Evolutionary conservation across 2,329 filamentous ascomycete species (phyloP).

Genomic region (Raffaelea albimanens): DNA sequence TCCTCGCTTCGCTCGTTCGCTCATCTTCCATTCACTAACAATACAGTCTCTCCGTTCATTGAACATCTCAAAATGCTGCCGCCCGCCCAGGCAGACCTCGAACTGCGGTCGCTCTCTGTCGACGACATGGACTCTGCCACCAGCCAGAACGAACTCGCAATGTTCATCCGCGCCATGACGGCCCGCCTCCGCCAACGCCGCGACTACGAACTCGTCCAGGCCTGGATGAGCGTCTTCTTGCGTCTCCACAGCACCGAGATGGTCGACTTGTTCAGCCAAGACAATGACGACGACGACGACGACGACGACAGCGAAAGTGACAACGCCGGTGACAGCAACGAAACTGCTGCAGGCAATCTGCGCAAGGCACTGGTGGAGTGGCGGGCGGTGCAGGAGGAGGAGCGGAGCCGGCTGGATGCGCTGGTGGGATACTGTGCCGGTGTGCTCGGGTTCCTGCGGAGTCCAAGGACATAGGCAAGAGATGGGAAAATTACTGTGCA

Average conservation of each 20-base stretch:
- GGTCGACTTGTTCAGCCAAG: neutral
- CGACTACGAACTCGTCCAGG: slow-evolving; percentile 90
- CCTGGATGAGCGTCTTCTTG: slow-evolving; percentile 95
- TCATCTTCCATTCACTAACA: neutral
- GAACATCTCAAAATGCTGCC: slow-evolving; percentile 70
- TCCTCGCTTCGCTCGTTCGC: neutral
- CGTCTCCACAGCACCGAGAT: slow-evolving; percentile 50
- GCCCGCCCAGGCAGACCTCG: slow-evolving; percentile 80
- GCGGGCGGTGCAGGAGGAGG: slow-evolving; percentile 62
- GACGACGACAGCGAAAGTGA: slow-evolving; percentile 19
- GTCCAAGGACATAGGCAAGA: slow-evolving; percentile 36
- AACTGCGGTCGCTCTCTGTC: slow-evolving; percentile 64
- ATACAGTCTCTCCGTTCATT: slow-evolving; percentile 55
- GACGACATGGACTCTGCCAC: neutral
- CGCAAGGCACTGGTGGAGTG: slow-evolving; percentile 51
- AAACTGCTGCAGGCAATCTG: slow-evolving; percentile 2
- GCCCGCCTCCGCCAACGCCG: slow-evolving; percentile 55
- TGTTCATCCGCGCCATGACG: slow-evolving; percentile 77
- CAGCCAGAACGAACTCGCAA: slow-evolving; percentile 62
- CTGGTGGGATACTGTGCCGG: slow-evolving; percentile 83
- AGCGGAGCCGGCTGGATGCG: slow-evolving; percentile 60
- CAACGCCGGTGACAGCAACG: slow-evolving; percentile 32
- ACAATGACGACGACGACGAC: neutral
- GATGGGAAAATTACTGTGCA: too few species aligned
- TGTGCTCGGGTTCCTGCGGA: slow-evolving; percentile 72